Conservation (phyloP, 2,329 filamentous ascomycete genomes). For the Stemphylium vesicarium region DNA sequence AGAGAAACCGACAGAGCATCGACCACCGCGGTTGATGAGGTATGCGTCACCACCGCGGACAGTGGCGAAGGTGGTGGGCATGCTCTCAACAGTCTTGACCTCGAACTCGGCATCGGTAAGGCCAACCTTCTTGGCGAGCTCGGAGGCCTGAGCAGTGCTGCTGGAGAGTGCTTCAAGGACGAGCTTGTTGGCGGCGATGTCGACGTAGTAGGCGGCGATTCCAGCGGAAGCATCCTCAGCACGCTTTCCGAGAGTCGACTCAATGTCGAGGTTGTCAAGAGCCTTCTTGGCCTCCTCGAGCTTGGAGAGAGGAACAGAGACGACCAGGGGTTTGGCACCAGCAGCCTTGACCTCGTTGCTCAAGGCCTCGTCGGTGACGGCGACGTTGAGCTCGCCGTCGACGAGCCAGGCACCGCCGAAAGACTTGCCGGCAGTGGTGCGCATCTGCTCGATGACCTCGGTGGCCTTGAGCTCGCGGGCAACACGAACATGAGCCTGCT, state of each 20-base stretch:
- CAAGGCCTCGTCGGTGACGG: constrained; percentile 48
- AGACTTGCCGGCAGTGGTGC: constrained; percentile 39
- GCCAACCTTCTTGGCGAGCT: constrained; percentile 48
- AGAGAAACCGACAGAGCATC: constrained; percentile 52
- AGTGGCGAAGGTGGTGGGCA: constrained; percentile 48
- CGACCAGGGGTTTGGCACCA: constrained; percentile 45
- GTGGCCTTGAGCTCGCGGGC: constrained; percentile 47
- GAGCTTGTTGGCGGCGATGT: constrained; percentile 52
- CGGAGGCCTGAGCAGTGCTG: constrained; percentile 46
- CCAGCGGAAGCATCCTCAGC: constrained; percentile 29
- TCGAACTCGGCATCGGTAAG: constrained; percentile 49
- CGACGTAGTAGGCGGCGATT: constrained; percentile 51
- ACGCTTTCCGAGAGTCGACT: constrained; percentile 28
- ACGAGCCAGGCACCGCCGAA: constrained; percentile 52
- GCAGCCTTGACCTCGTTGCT: constrained; percentile 46
- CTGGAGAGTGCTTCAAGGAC: constrained; percentile 48
- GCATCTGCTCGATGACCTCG: constrained; percentile 49
- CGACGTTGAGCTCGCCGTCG: constrained; percentile 48
- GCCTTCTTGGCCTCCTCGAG: constrained; percentile 49
- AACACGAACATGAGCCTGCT: constrained; percentile 50
- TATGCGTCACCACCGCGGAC: constrained; percentile 51
- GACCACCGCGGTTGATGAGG: constrained; percentile 36
- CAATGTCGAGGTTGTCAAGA: constrained; percentile 48
- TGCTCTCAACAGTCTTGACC: constrained; percentile 40
- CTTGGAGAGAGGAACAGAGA: constrained; percentile 47